Evolutionary conservation across 495 filamentous ascomycete genomes (phyloP), one percentile per base, ranked within the genome.

Genomic region (Penicillium paradoxum): DNA sequence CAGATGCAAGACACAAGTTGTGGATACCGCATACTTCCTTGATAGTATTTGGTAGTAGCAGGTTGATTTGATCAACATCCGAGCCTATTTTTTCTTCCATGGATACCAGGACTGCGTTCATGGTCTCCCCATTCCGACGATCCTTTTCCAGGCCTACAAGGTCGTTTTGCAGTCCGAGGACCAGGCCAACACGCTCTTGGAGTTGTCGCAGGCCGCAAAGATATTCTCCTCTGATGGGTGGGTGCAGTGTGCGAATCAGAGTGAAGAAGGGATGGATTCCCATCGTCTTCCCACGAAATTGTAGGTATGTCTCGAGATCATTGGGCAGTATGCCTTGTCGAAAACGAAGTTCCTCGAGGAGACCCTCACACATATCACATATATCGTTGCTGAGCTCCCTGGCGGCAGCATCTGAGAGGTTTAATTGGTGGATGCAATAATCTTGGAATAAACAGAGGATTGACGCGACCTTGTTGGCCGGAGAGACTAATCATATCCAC

Each of bases 21-120:
- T 47, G 45, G 30, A 47, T 47, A 24, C 11, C 32, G n/a, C 45
- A 47, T n/a, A 47, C 32, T 1, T 47, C 45, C 2, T 47, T 1
- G 21, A 47, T 24, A 2, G 32, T 24, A 7, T 9, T 24, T 1
- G 45, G 45, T 6, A 47, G n/a, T n/a, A 47, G 7, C 1, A 10
- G 6, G 13, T 36, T 2, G 19, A 25, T 24, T 29, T 83, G 18
- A n/a, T 47, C 45, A 9, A 22, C 6, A 15, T 47, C 45, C 1
- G 1, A 15, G 1, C 32, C 19, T 3, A 11, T 13, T 36, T 37
- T 17, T 24, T 47, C 45, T 11, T 47, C 25, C 1, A 47, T 2
- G 6, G 45, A 47, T 17, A 47, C 45, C 18, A 47, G 15, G 14
- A 47, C 45, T 22, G 45, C 45, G 29, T 47, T 47, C 45, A 47